phyloP scores from a whole-genome alignment of 2,329 filamentous ascomycete species.

The Aspergillus carbonarius region DNA sequence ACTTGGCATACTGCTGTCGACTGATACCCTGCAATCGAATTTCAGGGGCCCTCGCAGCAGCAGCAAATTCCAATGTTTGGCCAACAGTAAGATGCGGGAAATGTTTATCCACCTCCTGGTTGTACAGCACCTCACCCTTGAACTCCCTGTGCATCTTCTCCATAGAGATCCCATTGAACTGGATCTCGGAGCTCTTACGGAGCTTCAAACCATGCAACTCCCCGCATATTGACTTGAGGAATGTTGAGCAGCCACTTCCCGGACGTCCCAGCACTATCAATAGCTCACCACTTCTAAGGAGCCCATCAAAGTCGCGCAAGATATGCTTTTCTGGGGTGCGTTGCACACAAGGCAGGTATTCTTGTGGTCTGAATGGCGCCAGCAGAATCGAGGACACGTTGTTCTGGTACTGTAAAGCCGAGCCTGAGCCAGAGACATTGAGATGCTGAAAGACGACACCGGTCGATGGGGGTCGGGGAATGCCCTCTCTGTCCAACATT shows the following conservation, averaged over 20 bases:
- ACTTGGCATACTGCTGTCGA: constrained; percentile 45
- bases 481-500: constrained; percentile 55
- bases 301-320: constrained; percentile 54
- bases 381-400: constrained; percentile 62
- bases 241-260: constrained; percentile 66
- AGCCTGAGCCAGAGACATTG: constrained; percentile 65
- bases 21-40: constrained; percentile 40
- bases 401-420: constrained; percentile 66
- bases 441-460: constrained; percentile 66
- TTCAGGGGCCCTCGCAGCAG: constrained; percentile 51
- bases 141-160: constrained; percentile 69
- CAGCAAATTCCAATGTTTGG: constrained; percentile 58
- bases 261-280: constrained; percentile 43
- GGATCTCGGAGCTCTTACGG: constrained; percentile 68
- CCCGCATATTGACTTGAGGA: constrained; percentile 79
- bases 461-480: constrained; percentile 52
- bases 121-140: constrained; percentile 42
- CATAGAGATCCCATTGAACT: constrained; percentile 68
- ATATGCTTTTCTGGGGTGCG: constrained; percentile 56
- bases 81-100: constrained; percentile 59
- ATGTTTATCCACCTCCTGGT: constrained; percentile 48
- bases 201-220: constrained; percentile 77
- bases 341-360: constrained; percentile 50
- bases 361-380: constrained; percentile 57
- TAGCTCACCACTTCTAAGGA: constrained; percentile 52